Evolutionary conservation across 2,329 filamentous ascomycete species (phyloP).

Genomic region (Podosphaera xanthii): DNA sequence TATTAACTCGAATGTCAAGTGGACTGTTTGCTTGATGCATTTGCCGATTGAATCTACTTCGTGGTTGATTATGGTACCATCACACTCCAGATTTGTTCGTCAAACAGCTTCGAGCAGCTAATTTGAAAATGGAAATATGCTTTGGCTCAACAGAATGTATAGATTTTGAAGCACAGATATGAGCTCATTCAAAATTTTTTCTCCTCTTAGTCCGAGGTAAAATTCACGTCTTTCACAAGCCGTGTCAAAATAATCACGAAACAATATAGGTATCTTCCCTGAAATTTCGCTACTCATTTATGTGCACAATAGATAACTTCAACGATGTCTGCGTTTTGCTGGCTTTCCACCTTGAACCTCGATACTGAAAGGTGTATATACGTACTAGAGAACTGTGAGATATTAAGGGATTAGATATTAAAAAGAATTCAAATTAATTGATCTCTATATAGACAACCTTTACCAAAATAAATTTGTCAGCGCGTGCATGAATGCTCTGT

Average conservation of each 20-base stretch:
- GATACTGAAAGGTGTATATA: background rate
- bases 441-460: background rate
- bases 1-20: no score
- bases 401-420: background rate
- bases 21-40: no score
- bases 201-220: background rate
- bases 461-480: background rate
- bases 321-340: background rate
- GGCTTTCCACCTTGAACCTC: background rate
- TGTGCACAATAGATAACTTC: background rate
- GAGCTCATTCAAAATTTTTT: background rate
- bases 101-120: background rate
- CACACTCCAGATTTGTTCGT: no score
- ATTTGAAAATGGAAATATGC: background rate
- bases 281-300: background rate
- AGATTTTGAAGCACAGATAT: background rate
- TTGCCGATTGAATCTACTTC: no score
- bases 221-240: background rate
- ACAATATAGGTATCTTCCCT: background rate
- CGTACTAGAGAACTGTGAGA: background rate
- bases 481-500: background rate
- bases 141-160: background rate
- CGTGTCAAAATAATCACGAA: background rate
- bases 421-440: background rate
- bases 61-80: no score